These are phyloP conservation scores for Penicillium sp. DNA, from an alignment of 2,329 filamentous ascomycete genomes.

Conservation along the genomic window DNA sequence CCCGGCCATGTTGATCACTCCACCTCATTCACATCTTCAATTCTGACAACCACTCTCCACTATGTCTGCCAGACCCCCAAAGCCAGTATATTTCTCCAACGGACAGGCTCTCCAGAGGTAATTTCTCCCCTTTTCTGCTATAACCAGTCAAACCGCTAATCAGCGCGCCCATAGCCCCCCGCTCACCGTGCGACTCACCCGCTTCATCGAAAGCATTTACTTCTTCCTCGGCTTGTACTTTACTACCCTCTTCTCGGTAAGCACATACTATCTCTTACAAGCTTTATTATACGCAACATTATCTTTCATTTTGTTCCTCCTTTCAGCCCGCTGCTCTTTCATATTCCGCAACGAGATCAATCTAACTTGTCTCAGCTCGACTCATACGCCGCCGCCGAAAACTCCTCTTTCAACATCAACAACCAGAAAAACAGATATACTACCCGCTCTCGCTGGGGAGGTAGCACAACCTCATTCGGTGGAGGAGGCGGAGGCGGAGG, in stretches of 20 bases:
- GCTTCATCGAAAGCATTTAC: constrained; percentile 38
- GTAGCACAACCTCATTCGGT: constrained; percentile 14
- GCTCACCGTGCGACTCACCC: constrained; percentile 35
- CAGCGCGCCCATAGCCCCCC: constrained; percentile 33
- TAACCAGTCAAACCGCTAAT: background rate
- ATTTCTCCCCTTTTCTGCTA: background rate
- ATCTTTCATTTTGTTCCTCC: background rate
- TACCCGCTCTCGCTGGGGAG: constrained; percentile 22
- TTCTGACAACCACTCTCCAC: constrained; percentile 6
- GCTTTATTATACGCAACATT: background rate
- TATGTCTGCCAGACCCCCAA: constrained; percentile 26
- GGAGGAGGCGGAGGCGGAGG: constrained; percentile 21
- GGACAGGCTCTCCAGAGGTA: constrained; percentile 34
- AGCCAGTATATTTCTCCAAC: constrained; percentile 32
- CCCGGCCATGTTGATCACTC: constrained; percentile 8
- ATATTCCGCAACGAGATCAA: background rate
- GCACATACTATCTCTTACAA: constrained; percentile 10
- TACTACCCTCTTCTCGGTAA: constrained; percentile 42
- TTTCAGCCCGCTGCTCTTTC: background rate
- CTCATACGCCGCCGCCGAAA: constrained; percentile 39
- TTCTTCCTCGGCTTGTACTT: constrained; percentile 44
- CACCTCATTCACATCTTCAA: constrained; percentile 5
- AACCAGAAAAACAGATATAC: constrained; percentile 22
- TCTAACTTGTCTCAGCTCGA: constrained; percentile 34
- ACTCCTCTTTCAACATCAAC: constrained; percentile 40